These are phyloP conservation scores for Rhamnella rubrinervis DNA, from an alignment of 331 rosid genomes.

Conservation along the genomic window DNA sequence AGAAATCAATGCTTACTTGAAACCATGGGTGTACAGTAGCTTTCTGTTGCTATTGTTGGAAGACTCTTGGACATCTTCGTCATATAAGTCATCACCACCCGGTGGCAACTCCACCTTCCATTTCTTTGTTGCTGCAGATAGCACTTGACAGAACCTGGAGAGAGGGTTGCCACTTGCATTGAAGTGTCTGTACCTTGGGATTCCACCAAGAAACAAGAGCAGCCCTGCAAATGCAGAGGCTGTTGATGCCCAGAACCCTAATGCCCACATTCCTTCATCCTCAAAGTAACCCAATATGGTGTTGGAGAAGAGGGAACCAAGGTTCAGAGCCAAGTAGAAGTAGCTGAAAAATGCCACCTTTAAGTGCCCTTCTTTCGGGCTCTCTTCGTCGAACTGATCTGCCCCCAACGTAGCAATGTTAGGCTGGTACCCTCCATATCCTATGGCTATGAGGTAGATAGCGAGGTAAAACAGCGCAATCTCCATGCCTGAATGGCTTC, in stretches of 20 bases:
- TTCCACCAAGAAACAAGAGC: slow-evolving; percentile 72
- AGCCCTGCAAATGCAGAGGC: slow-evolving; percentile 79
- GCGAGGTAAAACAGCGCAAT: slow-evolving; percentile 77
- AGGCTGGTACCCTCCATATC: slow-evolving; percentile 97
- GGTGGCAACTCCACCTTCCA: slow-evolving; percentile 53
- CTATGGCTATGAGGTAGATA: slow-evolving; percentile 82
- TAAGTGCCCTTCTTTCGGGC: slow-evolving; percentile 55
- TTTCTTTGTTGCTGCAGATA: slow-evolving; percentile 72
- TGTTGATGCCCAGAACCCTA: slow-evolving; percentile 83
- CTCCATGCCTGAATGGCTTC: slow-evolving; percentile 53
- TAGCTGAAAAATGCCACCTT: slow-evolving; percentile 94
- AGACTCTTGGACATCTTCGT: slow-evolving; percentile 40
- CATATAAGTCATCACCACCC: slow-evolving; percentile 51
- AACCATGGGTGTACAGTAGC: slow-evolving; percentile 88
- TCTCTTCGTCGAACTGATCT: slow-evolving; percentile 86
- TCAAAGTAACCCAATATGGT: slow-evolving; percentile 76
- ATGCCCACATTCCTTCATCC: slow-evolving; percentile 87
- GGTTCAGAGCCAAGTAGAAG: slow-evolving; percentile 89
- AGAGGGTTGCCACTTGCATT: slow-evolving; percentile 91
- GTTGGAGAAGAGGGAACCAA: slow-evolving; percentile 92
- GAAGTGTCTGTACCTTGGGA: slow-evolving; percentile 80
- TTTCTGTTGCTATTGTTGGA: slow-evolving; percentile 52
- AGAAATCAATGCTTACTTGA: slow-evolving; percentile 59
- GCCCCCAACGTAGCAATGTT: slow-evolving; percentile 94
- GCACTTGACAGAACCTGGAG: slow-evolving; percentile 78